These are phyloP conservation scores for Oryza punctata DNA, from an alignment of 176 grass and related monocot species.

Conservation along the genomic window DNA sequence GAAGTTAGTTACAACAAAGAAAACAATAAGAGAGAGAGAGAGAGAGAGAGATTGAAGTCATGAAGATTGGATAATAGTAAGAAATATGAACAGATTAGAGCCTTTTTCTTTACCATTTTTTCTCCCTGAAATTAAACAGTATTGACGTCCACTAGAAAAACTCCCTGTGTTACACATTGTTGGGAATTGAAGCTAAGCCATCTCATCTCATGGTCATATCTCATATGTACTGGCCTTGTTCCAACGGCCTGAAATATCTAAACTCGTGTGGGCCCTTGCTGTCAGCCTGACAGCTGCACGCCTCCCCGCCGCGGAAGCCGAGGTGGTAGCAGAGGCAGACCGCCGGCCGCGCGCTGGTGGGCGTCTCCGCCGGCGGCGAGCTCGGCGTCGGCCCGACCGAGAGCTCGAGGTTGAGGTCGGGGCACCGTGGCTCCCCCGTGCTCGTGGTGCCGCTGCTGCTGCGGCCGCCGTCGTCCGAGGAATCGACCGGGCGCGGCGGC, in stretches of 20 bases:
- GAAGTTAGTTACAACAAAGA: background rate
- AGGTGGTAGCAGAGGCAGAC: slow-evolving; percentile 84
- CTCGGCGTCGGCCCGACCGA: slow-evolving; percentile 53
- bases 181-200: background rate
- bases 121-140: background rate
- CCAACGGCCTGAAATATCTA: slow-evolving; percentile 64
- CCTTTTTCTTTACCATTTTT: background rate
- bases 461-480: slow-evolving; percentile 34
- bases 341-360: slow-evolving; percentile 27
- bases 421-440: slow-evolving; percentile 61
- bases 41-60: background rate
- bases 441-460: slow-evolving; percentile 50
- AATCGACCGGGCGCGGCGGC: background rate
- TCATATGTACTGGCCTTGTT: slow-evolving; percentile 68
- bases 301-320: slow-evolving; percentile 55
- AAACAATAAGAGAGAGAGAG: background rate
- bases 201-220: background rate
- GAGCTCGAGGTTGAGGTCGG: slow-evolving; percentile 90
- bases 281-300: slow-evolving; percentile 60
- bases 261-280: slow-evolving; percentile 28
- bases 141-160: slow-evolving; percentile 1
- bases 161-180: slow-evolving; percentile 32
- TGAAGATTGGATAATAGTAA: background rate
- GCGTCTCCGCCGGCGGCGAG: slow-evolving; percentile 45
- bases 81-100: background rate